Evolutionary conservation across 495 filamentous ascomycete species (phyloP), one percentile per base, ranked within the genome.

Genomic region (Xylaria grammica): DNA sequence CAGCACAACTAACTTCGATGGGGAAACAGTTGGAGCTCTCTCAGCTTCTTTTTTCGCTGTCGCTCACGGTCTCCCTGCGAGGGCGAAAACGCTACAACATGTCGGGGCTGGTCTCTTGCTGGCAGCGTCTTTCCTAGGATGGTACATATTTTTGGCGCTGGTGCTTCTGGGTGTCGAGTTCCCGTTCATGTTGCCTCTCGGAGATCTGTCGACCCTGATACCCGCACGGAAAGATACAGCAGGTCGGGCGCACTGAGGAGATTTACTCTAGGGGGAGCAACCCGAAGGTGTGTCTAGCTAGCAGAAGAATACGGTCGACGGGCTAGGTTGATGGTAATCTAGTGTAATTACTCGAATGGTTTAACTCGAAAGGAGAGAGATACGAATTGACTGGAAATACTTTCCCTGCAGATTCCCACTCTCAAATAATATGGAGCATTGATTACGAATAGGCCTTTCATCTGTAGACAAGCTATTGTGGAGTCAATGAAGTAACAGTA

Each of bases 21-120:
- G 32, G 19, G 36, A 56, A 40, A 42, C 4, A 42, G 36, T 56
- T 29, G 53, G 17, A 27, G 22, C 9, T 27, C 53, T 56, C 34
- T 38, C 53, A 11, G 53, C 11, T 40, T 56, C 53, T 6, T 56
- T 56, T 32, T 56, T 56, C 22, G 53, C 53, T 7, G 36, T 29
- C 20, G 19, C 53, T 26, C 53, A 42, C 11, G 34, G 10, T 54
- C 51, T 54, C 15, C 13, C 53, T 6, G 10, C 13, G 22, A 42
- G 24, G 22, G 32, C 34, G 4, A 11, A 27, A n/a, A 42, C 19
- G 27, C 34, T 56, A n/a, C 53, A 56, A 8, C 53, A 56, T 10
- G 53, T 29, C 7, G 53, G 53, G 8, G 53, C 30, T 42, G 53
- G 34, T 9, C 34, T 56, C 1, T 15, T 56, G 19, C 36, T 56